phyloP scores from a whole-genome alignment of 192 early-diverging fungal species.

The Neocallimastix lanati region DNA sequence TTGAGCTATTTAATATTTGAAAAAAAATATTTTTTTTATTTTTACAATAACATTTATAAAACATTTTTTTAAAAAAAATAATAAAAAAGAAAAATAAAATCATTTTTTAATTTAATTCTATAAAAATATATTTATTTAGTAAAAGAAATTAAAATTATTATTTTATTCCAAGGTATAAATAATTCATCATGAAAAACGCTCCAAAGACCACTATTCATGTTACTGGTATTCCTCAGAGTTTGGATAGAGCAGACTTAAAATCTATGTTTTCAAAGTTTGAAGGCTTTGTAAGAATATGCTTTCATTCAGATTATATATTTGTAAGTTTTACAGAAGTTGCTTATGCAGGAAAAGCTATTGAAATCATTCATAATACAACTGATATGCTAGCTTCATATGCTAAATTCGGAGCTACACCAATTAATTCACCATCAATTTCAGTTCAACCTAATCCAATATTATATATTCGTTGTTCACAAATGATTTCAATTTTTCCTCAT shows the following conservation, averaged over 20 bases:
- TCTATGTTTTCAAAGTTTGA: not conserved
- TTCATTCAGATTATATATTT: not conserved
- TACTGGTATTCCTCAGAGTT: not conserved
- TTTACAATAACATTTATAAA: too few species aligned
- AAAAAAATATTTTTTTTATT: too few species aligned
- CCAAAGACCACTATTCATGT: not conserved
- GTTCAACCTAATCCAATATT: slow-evolving; percentile 27
- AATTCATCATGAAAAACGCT: not conserved
- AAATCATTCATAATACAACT: slow-evolving; percentile 8
- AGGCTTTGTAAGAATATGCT: not conserved
- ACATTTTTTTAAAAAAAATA: too few species aligned
- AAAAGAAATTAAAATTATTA: too few species aligned
- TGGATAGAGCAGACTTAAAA: not conserved
- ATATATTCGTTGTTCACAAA: slow-evolving; percentile 5
- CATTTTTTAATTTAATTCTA: too few species aligned
- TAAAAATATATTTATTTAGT: too few species aligned
- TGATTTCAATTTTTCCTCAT: slow-evolving; percentile 21
- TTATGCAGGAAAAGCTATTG: not conserved
- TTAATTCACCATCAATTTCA: slow-evolving; percentile 19
- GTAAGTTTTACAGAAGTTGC: not conserved
- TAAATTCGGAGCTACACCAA: slow-evolving; percentile 21
- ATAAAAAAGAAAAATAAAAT: too few species aligned
- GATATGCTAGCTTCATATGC: slow-evolving; percentile 33
- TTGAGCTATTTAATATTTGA: too few species aligned
- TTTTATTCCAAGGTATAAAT: too few species aligned